Evolutionary conservation across 2,329 filamentous ascomycete genomes (phyloP).

Genomic region (Phyllosticta citribraziliensis): DNA sequence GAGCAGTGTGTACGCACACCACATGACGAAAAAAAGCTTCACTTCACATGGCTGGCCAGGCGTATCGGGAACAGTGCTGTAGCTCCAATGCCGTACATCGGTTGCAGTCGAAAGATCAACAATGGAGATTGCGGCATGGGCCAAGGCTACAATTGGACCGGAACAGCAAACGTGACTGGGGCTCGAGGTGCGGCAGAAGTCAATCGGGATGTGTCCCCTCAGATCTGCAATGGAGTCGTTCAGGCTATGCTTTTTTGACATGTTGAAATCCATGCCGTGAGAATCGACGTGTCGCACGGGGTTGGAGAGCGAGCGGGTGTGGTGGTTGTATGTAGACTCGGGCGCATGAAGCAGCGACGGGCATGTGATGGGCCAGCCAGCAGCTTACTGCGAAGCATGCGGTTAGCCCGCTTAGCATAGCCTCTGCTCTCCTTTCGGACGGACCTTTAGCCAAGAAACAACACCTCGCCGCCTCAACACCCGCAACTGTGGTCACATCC

Average conservation of each 20-base stretch:
- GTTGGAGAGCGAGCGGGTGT: too few species aligned
- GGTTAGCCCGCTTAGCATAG: neutral
- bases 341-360: neutral
- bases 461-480: neutral
- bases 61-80: slow-evolving; percentile 2
- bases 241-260: neutral
- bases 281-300: neutral
- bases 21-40: slow-evolving; percentile 11
- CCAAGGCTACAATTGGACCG: neutral
- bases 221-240: neutral
- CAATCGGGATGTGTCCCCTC: neutral
- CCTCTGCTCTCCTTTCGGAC: neutral
- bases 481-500: neutral
- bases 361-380: neutral
- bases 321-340: neutral
- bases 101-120: neutral
- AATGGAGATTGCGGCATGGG: neutral
- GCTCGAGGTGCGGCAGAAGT: neutral
- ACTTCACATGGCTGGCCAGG: slow-evolving; percentile 8
- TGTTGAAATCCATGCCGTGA: neutral
- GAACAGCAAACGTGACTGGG: neutral
- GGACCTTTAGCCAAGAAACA: neutral
- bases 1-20: slow-evolving; percentile 10
- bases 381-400: neutral
- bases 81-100: neutral